Conservation (phyloP, 495 filamentous ascomycete species). For the Articulospora tetracladia region DNA sequence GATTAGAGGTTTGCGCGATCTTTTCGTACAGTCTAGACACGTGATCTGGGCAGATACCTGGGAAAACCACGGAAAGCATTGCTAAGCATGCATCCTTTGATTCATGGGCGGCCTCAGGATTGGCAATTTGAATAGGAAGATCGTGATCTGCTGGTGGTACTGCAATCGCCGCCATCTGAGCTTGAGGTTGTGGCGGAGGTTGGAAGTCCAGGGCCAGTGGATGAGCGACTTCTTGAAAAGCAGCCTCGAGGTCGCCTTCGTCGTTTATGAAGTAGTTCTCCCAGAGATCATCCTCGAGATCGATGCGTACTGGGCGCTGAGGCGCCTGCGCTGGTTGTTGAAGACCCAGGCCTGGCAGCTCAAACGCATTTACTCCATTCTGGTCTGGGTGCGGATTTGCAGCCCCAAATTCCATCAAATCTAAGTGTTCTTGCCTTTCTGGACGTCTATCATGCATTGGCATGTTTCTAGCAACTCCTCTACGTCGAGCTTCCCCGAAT, state of each 20-base stretch:
- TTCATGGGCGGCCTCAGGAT: conserved; percentile 1
- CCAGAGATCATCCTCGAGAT: not conserved
- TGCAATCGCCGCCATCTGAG: not conserved
- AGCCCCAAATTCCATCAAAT: not conserved
- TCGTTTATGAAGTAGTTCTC: conserved; percentile 4
- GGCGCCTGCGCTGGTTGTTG: not conserved
- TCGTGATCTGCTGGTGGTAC: not conserved
- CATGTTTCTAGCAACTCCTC: not conserved
- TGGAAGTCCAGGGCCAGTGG: no score
- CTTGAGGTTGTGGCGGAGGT: not conserved
- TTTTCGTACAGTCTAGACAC: conserved; percentile 35
- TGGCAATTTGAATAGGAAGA: not conserved
- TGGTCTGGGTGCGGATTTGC: not conserved
- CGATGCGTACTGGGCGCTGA: not conserved
- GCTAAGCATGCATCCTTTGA: conserved; percentile 29
- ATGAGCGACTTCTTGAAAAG: not conserved
- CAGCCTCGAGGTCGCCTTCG: not conserved
- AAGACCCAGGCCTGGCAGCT: no score
- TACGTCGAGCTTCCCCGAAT: not conserved
- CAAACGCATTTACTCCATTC: not conserved
- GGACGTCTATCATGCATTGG: not conserved
- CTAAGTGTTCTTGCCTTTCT: not conserved
- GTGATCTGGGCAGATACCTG: conserved; percentile 43
- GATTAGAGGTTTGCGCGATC: conserved; percentile 22
- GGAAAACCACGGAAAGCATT: conserved; percentile 43